Base-by-base conservation (phyloP, 2,329 filamentous ascomycete genomes). In the Teratosphaeria viscida region DNA sequence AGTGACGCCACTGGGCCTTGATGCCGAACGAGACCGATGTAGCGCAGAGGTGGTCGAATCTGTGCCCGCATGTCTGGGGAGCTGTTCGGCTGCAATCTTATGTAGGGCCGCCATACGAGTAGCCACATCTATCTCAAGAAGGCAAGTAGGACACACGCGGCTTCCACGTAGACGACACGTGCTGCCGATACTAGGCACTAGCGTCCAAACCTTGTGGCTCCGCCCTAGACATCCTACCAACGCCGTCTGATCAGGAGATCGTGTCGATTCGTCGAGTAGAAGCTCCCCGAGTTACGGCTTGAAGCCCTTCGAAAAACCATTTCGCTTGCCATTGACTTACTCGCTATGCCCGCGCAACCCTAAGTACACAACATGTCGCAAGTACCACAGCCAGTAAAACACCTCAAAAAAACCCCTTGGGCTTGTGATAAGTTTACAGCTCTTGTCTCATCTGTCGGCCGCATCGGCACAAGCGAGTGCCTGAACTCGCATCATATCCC, bases 311-410 rank as follows among this genome's bases (percentile, higher is more conserved):
- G 34, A 19, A 56, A 34, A 56, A 16, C 7, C 16, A 56, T 39
- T 12, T 35, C 35, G 32, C 29, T 27, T 58, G 29, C 56, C 56
- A 58, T 58, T 53, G 29, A 58, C 29, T 27, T 47, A 52, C 56
- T 34, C 59, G 56, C 59, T 59, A 59, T 61, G 59, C 59, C 23
- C 59, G 26, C 47, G 32, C 49, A 55, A 23, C 29, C 57, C 59
- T 61, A 61, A 49, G 32, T 55, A 61, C 60, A 59, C 53, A 59
- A 43, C 47, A 49, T 54, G 27, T 49, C 16, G 43, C 43, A 6
- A 49, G 16, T 49, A 11, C 19, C 43, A 19, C 26, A 57, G 49
- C 59, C 59, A 56, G 56, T 56, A 61, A 56, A 34, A 57, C 57
- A 58, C 29, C n/a, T 43, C 14, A 32, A 26, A 39, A 54, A 60